phyloP scores from a whole-genome alignment of 1,139 yeast species.

The Lodderomyces jiufengensis region DNA sequence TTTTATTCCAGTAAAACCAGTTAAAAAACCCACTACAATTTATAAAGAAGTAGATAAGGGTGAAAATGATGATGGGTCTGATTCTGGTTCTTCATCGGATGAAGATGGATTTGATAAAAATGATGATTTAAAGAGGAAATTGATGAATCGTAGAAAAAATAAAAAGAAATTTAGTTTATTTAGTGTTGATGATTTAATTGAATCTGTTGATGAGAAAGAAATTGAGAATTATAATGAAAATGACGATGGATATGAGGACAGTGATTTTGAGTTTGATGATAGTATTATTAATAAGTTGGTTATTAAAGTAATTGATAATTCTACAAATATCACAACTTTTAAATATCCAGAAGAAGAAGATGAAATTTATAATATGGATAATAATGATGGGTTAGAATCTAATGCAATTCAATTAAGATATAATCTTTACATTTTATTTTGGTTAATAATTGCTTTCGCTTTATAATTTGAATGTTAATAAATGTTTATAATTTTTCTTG shows the following conservation, averaged over 20 bases:
- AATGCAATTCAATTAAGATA: too few species aligned
- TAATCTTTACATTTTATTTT: too few species aligned
- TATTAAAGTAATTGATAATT: not conserved
- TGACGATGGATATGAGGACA: slow-evolving; percentile 6
- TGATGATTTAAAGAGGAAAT: slow-evolving; percentile 1
- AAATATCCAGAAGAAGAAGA: not conserved
- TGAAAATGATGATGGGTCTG: slow-evolving; percentile 3
- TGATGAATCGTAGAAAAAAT: not conserved
- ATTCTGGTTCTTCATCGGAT: slow-evolving; percentile 1
- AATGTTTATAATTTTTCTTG: too few species aligned
- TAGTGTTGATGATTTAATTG: slow-evolving; percentile 4
- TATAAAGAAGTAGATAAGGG: not conserved
- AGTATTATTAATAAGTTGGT: not conserved
- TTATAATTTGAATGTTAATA: too few species aligned
- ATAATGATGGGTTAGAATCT: too few species aligned
- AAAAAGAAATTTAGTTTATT: slow-evolving; percentile 2
- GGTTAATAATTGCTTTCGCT: too few species aligned
- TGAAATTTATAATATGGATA: too few species aligned
- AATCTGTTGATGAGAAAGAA: slow-evolving; percentile 6
- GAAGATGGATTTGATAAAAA: too few species aligned
- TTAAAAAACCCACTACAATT: not conserved
- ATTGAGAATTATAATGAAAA: slow-evolving; percentile 3
- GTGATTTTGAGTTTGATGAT: not conserved
- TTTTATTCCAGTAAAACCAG: not conserved
- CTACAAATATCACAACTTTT: not conserved